Evolutionary conservation across 257 asterid genomes (phyloP), one percentile per base, ranked within the genome.

Genomic region (Oldenlandia corymbosa): DNA sequence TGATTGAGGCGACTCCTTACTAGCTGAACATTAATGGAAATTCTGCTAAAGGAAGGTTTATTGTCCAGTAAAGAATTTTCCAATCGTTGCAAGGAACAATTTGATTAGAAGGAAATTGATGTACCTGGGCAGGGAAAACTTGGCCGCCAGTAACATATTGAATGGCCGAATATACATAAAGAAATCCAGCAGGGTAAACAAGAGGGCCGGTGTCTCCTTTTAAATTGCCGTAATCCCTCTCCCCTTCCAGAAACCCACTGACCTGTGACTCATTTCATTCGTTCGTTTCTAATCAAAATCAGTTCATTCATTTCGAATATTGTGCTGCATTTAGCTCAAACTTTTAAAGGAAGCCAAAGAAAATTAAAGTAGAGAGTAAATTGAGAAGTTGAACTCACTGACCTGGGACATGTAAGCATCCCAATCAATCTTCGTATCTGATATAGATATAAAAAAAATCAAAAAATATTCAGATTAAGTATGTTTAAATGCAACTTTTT

Each of bases 401-500:
- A 91, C 98, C 95, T 91, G 98, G 36, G 96, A 91, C 98, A 91
- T 91, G 71, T 91, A 88, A 23, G 98, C 98, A 72, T 91, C 98
- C 96, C 98, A 91, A 82, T 88, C 98, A 59, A 91, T 91, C 88
- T 91, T 91, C 18, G 98, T 91, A 70, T 91, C 98, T 91, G 89
- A 54, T 69, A 85, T 45, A 17, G 42, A 10, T 0, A 11, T 10
- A 54, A 13, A 54, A 65, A 68, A 7, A 59, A 54, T 13, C 1
- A 16, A 18, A 34, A 20, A 16, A n/a, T n/a, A n/a, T n/a, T n/a
- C n/a, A 8, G 28, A 20, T 28, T 20, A 46, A 10, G 12, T 31
- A 28, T 60, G 28, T 52, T 32, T 39, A 27, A 7, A 0, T 0
- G 66, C 43, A 13, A 18, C 41, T n/a, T 24, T 49, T n/a, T n/a